phyloP scores from a whole-genome alignment of 352 stramenopile species.

The Achlya hypogyna region DNA sequence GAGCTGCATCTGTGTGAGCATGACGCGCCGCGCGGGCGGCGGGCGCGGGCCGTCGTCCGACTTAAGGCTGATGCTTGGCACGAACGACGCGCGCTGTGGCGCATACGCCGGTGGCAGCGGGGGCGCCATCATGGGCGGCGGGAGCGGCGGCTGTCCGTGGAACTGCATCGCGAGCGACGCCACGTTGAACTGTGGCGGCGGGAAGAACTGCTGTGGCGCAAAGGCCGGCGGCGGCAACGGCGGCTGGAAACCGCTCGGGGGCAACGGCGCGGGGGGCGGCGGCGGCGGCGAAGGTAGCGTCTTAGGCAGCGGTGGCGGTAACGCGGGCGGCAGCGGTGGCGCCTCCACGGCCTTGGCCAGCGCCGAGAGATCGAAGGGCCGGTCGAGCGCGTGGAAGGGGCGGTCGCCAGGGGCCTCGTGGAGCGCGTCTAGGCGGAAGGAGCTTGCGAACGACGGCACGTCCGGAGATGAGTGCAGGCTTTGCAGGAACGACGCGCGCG shows the following conservation, averaged over 20 bases:
- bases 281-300: conserved; percentile 13
- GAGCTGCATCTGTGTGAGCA: neutral
- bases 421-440: neutral
- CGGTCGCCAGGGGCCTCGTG: neutral
- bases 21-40: neutral
- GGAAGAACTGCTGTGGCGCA: conserved; percentile 20
- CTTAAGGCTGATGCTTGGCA: conserved; percentile 69
- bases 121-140: conserved; percentile 26
- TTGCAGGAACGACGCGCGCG: neutral
- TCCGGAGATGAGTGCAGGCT: conserved; percentile 9
- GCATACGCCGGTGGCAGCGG: conserved; percentile 20
- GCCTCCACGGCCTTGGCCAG: conserved; percentile 9
- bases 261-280: conserved; percentile 20
- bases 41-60: conserved; percentile 45
- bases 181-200: conserved; percentile 33
- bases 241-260: conserved; percentile 26
- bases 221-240: conserved; percentile 23
- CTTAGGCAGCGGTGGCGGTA: conserved; percentile 23
- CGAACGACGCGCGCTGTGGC: conserved; percentile 35
- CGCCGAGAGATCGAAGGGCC: conserved; percentile 35
- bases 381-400: conserved; percentile 25
- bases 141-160: conserved; percentile 30
- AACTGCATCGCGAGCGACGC: conserved; percentile 76
- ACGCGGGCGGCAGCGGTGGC: neutral
- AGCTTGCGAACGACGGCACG: conserved; percentile 14